A percentile compares a stretch with the other conserved stretches of the same genome.
Evolutionary conservation across 2,329 filamentous ascomycete genomes (phyloP).

Genomic region (Aspergillus floridensis): DNA sequence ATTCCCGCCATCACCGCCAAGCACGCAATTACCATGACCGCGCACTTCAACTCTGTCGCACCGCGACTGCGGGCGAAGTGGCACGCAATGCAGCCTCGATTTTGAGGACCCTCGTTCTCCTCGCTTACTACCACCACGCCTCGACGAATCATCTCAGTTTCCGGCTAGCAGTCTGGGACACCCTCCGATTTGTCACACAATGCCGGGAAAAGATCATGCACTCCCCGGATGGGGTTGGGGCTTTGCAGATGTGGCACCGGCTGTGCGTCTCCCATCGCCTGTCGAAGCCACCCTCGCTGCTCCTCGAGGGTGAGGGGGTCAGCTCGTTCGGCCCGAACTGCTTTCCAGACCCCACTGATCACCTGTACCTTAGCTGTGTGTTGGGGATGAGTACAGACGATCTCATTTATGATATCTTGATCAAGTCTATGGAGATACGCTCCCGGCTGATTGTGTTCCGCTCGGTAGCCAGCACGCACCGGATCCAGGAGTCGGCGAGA

Average conservation of each 20-base stretch:
- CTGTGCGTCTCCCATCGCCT: constrained; percentile 19
- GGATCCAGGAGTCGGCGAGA: constrained; percentile 4
- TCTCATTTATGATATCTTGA: constrained; percentile 23
- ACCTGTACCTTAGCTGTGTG: constrained; percentile 18
- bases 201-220: neutral
- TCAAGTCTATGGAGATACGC: constrained; percentile 22
- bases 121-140: constrained; percentile 18
- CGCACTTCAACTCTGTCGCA: neutral
- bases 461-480: constrained; percentile 7
- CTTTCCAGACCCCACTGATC: constrained; percentile 12
- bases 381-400: constrained; percentile 19
- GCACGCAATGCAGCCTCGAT: neutral
- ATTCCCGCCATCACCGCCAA: neutral
- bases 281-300: constrained; percentile 16
- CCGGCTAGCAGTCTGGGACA: constrained; percentile 11
- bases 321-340: constrained; percentile 11
- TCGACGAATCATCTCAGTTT: constrained; percentile 14
- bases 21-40: constrained; percentile 9
- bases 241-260: constrained; percentile 24
- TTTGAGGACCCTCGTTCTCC: constrained; percentile 7
- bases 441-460: constrained; percentile 17
- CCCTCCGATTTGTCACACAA: constrained; percentile 9
- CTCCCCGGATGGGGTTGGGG: neutral
- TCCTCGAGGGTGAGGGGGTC: constrained; percentile 17
- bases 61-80: neutral